Evolutionary conservation across 306 rosid species (phyloP).

Genomic region (Pyrus communis): DNA sequence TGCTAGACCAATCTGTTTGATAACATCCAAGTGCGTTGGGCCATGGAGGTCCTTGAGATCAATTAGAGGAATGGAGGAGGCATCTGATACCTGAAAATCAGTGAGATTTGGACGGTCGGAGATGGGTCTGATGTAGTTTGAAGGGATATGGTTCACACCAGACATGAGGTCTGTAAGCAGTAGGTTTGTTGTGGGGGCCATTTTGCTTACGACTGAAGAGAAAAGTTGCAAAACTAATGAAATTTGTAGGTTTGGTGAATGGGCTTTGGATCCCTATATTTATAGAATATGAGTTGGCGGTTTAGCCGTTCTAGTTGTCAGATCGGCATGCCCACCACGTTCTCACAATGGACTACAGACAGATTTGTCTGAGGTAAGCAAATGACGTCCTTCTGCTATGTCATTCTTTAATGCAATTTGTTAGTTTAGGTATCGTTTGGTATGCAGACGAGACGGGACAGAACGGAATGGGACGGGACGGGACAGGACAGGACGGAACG

Average conservation of each 20-base stretch:
- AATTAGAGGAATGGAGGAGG: constrained; percentile 26
- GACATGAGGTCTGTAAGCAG: constrained; percentile 31
- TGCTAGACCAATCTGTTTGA: constrained; percentile 31
- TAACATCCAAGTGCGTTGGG: constrained; percentile 19
- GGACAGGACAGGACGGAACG: too few relatives aligned
- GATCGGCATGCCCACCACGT: too few relatives aligned
- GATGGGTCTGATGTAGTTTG: constrained; percentile 35
- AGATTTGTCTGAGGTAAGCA: too few relatives aligned
- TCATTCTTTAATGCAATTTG: too few relatives aligned
- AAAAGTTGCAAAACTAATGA: too few relatives aligned
- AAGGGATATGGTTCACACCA: constrained; percentile 18
- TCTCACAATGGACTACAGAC: too few relatives aligned
- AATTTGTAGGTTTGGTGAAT: too few relatives aligned
- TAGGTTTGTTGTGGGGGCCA: constrained; percentile 13
- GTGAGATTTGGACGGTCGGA: constrained; percentile 38
- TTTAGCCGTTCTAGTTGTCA: too few relatives aligned
- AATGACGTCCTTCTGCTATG: too few relatives aligned
- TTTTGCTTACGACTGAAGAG: neutral
- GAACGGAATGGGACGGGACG: too few relatives aligned
- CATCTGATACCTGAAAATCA: constrained; percentile 11
- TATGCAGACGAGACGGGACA: too few relatives aligned
- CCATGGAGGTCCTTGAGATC: constrained; percentile 39
- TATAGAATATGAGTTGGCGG: neutral
- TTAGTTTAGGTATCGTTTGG: too few relatives aligned
- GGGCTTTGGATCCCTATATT: neutral